Conservation (phyloP, 768 basidiomycete species). For the Mycena pura region DNA sequence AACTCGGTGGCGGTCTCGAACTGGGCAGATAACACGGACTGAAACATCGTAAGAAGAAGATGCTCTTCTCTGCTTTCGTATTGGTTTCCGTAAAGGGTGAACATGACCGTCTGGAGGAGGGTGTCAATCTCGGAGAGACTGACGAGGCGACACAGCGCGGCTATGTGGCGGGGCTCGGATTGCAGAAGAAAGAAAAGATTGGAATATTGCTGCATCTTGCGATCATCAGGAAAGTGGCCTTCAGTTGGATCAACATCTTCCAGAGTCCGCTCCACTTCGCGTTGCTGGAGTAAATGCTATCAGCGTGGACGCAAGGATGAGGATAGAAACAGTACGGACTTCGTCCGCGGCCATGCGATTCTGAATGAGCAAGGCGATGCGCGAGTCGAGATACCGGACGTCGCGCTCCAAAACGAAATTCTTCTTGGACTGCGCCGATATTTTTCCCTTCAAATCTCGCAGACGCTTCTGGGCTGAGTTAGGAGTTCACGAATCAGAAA, state of each 20-base stretch:
- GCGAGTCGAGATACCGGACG: constrained; percentile 96
- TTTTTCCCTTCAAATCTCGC: constrained; percentile 93
- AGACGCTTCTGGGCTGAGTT: constrained; percentile 91
- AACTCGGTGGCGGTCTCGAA: constrained; percentile 99
- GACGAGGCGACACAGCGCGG: constrained; percentile 94
- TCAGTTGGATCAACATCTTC: constrained; percentile 96
- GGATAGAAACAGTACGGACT: constrained; percentile 50
- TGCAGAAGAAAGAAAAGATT: constrained; percentile 99
- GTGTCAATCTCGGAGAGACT: constrained; percentile 97
- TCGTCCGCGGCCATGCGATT: constrained; percentile 98
- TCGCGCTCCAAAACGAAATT: constrained; percentile 99
- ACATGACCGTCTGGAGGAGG: constrained; percentile 99
- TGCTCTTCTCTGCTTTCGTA: constrained; percentile 99
- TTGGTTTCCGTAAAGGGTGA: constrained; percentile 99
- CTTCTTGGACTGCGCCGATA: constrained; percentile 99
- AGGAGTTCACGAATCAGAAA: constrained; percentile 13
- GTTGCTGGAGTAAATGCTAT: constrained; percentile 63
- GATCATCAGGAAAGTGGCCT: constrained; percentile 93
- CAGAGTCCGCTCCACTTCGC: constrained; percentile 92
- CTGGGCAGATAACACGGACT: constrained; percentile 97
- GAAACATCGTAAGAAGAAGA: constrained; percentile 98
- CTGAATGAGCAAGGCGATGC: constrained; percentile 97
- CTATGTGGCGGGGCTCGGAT: constrained; percentile 96
- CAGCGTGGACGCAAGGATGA: constrained; percentile 16
- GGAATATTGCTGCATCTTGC: constrained; percentile 93